phyloP scores from a whole-genome alignment of 1,284 basidiomycete genomes.

The Ganoderma boninense region DNA sequence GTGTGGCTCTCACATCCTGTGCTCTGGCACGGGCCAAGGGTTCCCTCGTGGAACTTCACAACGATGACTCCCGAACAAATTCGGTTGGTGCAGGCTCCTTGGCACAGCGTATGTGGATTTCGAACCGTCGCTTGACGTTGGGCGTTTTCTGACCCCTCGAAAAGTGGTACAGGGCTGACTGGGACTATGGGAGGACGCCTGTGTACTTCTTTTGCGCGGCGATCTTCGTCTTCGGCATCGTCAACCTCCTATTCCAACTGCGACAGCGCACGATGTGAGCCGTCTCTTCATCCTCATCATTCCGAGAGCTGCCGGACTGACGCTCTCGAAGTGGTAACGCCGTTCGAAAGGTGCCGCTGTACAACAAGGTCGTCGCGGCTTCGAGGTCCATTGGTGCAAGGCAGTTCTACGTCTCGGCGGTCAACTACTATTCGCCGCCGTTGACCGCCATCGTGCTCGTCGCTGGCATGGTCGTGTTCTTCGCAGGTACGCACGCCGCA shows the following conservation, averaged over 20 bases:
- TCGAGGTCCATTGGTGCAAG: slow-evolving; percentile 37
- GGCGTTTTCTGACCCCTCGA: background rate
- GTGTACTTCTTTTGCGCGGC: slow-evolving; percentile 43
- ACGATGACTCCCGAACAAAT: slow-evolving; percentile 37
- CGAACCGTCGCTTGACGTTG: background rate
- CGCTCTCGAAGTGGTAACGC: background rate
- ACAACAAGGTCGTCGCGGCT: slow-evolving; percentile 36
- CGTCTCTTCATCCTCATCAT: background rate
- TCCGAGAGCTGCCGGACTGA: background rate
- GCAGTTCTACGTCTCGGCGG: slow-evolving; percentile 35
- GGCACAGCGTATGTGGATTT: slow-evolving; percentile 31
- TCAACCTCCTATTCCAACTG: slow-evolving; percentile 12
- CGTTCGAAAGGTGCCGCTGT: slow-evolving; percentile 7
- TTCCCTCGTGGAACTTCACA: slow-evolving; percentile 29
- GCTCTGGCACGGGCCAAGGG: slow-evolving; percentile 39
- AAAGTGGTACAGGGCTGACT: slow-evolving; percentile 44
- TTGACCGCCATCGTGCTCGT: slow-evolving; percentile 42
- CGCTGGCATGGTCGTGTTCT: slow-evolving; percentile 42
- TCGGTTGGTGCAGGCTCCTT: slow-evolving; percentile 26
- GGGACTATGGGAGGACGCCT: slow-evolving; percentile 44
- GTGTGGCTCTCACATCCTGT: slow-evolving; percentile 40
- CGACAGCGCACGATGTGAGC: slow-evolving; percentile 14
- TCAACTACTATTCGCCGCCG: slow-evolving; percentile 45
- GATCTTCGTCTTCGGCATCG: slow-evolving; percentile 32
- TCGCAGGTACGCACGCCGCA: slow-evolving; percentile 35